Percentiles rank a stretch among this genome's conserved stretches.
These are phyloP conservation scores for Mucor irregularis DNA, from an alignment of 371 early-diverging fungal genomes.

Conservation along the genomic window DNA sequence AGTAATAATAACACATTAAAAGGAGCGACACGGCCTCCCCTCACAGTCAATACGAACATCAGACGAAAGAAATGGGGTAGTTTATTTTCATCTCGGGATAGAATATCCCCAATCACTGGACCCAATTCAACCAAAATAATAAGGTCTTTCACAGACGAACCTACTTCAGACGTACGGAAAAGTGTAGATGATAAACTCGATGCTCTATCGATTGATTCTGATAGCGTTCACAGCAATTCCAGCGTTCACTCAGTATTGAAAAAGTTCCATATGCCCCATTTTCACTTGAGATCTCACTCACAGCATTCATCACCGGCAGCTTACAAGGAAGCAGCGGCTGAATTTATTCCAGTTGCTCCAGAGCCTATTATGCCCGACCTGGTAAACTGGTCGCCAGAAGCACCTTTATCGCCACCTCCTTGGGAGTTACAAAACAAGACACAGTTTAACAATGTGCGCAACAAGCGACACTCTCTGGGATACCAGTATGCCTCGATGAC, in stretches of 20 bases:
- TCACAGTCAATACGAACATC: no score
- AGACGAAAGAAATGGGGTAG: no score
- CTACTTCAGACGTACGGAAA: no score
- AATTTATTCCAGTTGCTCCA: conserved; percentile 8
- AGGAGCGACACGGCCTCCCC: background rate
- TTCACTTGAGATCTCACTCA: background rate
- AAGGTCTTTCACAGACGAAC: no score
- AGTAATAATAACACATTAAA: background rate
- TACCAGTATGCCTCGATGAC: background rate
- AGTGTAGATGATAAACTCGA: no score
- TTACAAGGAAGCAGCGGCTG: background rate
- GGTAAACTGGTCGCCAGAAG: conserved; percentile 18
- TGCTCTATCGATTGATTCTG: no score
- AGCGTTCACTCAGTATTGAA: conserved; percentile 1
- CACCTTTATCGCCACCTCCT: conserved; percentile 16
- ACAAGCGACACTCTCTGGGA: conserved; percentile 1
- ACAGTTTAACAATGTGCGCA: no score
- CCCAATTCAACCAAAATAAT: no score
- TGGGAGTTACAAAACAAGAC: conserved; percentile 20
- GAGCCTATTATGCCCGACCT: conserved; percentile 16
- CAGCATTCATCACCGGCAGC: background rate
- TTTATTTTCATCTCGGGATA: no score
- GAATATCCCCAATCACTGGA: no score
- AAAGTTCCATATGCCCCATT: conserved; percentile 8
- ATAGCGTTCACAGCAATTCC: no score